Evolutionary conservation across 1,284 basidiomycete species (phyloP).

Genomic region (Cryptococcus depauperatus): DNA sequence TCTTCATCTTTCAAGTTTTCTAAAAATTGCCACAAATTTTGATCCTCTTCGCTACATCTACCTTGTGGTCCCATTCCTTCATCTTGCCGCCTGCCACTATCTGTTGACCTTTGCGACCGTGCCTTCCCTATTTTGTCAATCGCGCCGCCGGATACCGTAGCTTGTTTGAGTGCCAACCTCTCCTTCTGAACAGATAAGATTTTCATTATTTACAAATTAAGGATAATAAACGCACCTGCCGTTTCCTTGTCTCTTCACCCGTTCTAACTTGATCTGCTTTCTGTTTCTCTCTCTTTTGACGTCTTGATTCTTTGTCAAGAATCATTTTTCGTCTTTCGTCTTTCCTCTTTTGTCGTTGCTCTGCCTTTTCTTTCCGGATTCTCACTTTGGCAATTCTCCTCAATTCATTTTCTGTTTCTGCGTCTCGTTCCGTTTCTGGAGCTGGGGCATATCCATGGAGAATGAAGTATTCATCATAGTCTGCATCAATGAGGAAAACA

Average conservation of each 20-base stretch:
- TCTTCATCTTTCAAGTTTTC: too few relatives aligned
- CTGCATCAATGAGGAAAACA: constrained; percentile 21
- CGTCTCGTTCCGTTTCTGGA: constrained; percentile 20
- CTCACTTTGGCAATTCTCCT: constrained; percentile 30
- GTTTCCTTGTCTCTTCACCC: background rate
- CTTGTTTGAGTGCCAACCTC: too few relatives aligned
- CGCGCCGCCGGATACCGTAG: too few relatives aligned
- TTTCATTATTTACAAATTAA: too few relatives aligned
- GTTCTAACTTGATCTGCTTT: background rate
- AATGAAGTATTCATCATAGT: constrained; percentile 36
- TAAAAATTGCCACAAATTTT: too few relatives aligned
- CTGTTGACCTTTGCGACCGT: too few relatives aligned
- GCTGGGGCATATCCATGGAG: constrained; percentile 26
- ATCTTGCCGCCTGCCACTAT: too few relatives aligned
- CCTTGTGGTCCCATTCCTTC: too few relatives aligned
- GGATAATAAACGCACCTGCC: background rate
- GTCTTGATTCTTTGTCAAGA: constrained; percentile 20
- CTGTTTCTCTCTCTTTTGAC: constrained; percentile 4
- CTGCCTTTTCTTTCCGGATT: constrained; percentile 24
- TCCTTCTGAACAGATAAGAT: too few relatives aligned
- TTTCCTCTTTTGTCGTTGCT: constrained; percentile 13
- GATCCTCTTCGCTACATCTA: too few relatives aligned
- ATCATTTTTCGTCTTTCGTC: constrained; percentile 18
- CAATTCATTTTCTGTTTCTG: constrained; percentile 10
- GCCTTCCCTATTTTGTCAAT: too few relatives aligned